Conservation (phyloP, 2,329 filamentous ascomycete species). For the Penicillium olsonii region DNA sequence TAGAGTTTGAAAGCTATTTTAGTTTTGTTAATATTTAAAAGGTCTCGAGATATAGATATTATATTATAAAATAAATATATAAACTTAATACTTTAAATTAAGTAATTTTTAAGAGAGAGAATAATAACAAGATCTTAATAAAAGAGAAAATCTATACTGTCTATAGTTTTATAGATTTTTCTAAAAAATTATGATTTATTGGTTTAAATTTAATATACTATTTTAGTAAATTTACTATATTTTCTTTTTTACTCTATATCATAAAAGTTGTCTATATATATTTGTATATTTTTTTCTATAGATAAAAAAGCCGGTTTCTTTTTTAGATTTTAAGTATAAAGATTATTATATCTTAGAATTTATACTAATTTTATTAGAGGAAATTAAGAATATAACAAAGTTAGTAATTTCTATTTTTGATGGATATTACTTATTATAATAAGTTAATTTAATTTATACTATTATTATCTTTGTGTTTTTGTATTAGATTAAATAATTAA, state of each 20-base stretch:
- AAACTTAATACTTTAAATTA: neutral
- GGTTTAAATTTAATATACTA: neutral
- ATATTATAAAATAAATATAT: neutral
- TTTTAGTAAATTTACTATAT: neutral
- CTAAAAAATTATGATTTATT: conserved; percentile 4
- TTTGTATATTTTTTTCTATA: neutral
- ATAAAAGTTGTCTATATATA: neutral
- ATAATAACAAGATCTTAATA: neutral
- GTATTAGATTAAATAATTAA: neutral
- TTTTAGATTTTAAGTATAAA: neutral
- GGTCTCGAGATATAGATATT: conserved; percentile 10
- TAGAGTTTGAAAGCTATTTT: conserved; percentile 8
- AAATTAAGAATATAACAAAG: conserved; percentile 2
- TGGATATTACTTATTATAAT: neutral
- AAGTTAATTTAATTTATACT: neutral
- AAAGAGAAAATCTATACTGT: neutral
- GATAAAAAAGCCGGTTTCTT: neutral
- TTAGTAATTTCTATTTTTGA: conserved; percentile 1
- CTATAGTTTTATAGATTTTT: conserved; percentile 9
- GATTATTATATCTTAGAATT: neutral
- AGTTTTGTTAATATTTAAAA: neutral
- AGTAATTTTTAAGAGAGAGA: neutral
- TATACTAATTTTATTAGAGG: neutral
- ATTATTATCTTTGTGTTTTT: conserved; percentile 4
- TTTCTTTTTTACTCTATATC: neutral